A percentile compares a stretch with the other conserved stretches of the same genome.
Evolutionary conservation across 73 alveolate species (phyloP).

Genomic region (Durusdinium trenchii): DNA sequence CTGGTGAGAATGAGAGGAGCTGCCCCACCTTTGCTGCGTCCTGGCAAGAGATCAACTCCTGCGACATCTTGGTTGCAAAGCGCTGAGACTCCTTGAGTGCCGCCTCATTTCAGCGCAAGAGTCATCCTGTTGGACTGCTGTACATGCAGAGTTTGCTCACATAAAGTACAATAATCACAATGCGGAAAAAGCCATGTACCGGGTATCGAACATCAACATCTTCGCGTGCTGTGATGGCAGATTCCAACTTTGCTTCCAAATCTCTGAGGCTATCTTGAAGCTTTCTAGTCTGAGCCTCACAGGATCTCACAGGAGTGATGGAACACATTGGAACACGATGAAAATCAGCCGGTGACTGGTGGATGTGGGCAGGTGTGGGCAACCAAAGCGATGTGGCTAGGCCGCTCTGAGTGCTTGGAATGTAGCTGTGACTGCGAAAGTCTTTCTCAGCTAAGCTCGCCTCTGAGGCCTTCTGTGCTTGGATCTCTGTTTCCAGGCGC

Average conservation of each 20-base stretch:
- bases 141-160: no score
- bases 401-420: background rate
- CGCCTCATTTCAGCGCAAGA: no score
- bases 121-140: no score
- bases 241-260: background rate
- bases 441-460: background rate
- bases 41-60: no score
- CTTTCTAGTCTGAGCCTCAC: constrained; percentile 9
- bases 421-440: background rate
- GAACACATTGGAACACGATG: background rate
- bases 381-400: background rate
- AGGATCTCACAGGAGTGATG: background rate
- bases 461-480: constrained; percentile 8
- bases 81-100: no score
- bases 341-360: no score
- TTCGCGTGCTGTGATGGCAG: constrained; percentile 2
- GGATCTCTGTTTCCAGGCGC: constrained; percentile 8
- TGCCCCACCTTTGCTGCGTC: no score
- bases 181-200: background rate
- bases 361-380: background rate
- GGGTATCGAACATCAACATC: background rate
- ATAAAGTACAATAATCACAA: background rate
- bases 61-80: no score
- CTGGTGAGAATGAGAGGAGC: no score
- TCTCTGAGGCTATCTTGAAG: constrained; percentile 2